phyloP scores from a whole-genome alignment of 345 rosid genomes.

The Linum lewisii region DNA sequence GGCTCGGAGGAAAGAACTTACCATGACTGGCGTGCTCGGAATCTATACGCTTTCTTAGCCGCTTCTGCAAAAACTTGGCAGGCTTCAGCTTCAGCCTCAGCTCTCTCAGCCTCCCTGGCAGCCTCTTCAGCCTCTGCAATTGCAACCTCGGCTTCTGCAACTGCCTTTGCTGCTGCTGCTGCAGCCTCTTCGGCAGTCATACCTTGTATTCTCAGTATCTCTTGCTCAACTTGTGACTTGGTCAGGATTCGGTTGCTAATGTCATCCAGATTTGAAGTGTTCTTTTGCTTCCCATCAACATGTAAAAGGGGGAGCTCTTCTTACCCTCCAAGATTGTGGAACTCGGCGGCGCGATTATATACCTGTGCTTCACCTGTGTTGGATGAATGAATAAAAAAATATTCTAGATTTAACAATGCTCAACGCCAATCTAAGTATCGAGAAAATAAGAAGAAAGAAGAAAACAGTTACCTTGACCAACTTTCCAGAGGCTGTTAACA shows the following conservation, averaged over 20 bases:
- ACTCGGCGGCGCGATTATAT: conserved; percentile 40
- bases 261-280: conserved; percentile 35
- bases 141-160: conserved; percentile 93
- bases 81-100: conserved; percentile 98
- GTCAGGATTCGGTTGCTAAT: conserved; percentile 34
- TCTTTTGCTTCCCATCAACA: conserved; percentile 49
- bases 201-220: conserved; percentile 51
- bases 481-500: conserved; percentile 62
- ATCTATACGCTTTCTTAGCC: conserved; percentile 60
- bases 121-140: conserved; percentile 93
- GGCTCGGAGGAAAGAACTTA: background rate
- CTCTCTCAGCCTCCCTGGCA: conserved; percentile 87
- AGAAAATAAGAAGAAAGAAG: background rate
- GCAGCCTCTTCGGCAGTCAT: conserved; percentile 91
- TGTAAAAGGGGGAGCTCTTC: conserved; percentile 30
- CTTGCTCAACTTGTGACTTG: conserved; percentile 47
- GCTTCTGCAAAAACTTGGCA: conserved; percentile 77
- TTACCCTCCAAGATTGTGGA: conserved; percentile 34
- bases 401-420: background rate
- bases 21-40: conserved; percentile 3
- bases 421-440: background rate
- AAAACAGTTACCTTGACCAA: conserved; percentile 58
- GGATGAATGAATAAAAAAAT: background rate
- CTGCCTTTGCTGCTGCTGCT: conserved; percentile 85
- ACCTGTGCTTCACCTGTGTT: conserved; percentile 71